Evolutionary conservation across 495 filamentous ascomycete genomes (phyloP), one percentile per base, ranked within the genome.

Genomic region (Lepidopterella palustris): DNA sequence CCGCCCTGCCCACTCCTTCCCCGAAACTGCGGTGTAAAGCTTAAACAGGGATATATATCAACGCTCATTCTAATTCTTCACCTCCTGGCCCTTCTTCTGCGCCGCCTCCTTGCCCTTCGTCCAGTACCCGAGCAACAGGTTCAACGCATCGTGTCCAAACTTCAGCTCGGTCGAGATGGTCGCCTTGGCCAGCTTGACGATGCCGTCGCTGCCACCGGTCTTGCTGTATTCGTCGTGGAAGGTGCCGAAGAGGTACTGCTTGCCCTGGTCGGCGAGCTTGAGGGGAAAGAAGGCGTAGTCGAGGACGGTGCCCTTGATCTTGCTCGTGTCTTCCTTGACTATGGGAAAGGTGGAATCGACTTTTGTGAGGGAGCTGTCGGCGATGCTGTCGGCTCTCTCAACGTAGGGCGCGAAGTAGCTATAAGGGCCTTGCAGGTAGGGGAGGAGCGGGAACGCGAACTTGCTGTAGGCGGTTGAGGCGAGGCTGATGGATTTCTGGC

Each of bases 291-390:
- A 79, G 29, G 84, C 81, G n/a, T 80, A 73, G 60, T 81, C 76
- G 65, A 83, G 78, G 67, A 88, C 80, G 11, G 82, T 84, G 59
- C 74, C 78, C 70, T 84, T 81, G 57, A 98, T 79, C 71, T 88
- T 88, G 39, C 83, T 74, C 9, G 90, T 91, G 21, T 92, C 85
- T 73, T 96, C 87, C 78, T 90, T 96, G 65, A 98, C 83, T 67
- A 88, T 80, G 26, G 93, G 93, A 77, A 96, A 90, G 60, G 76
- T 83, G 54, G 78, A 69, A 59, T 97, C 93, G 63, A 97, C 81
- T 64, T 82, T 83, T 58, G 67, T 78, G 61, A 98, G 80, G 15
- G 87, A 81, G 65, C 79, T 75, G 74, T 92, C 85, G 65, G 88
- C 93, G 48, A 96, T 74, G 59, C 81, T 72, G 62, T 98, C 93